Evolutionary conservation across 106 monocot genomes (phyloP), one percentile per base, ranked within the genome.

Genomic region (Acorus calamus): DNA sequence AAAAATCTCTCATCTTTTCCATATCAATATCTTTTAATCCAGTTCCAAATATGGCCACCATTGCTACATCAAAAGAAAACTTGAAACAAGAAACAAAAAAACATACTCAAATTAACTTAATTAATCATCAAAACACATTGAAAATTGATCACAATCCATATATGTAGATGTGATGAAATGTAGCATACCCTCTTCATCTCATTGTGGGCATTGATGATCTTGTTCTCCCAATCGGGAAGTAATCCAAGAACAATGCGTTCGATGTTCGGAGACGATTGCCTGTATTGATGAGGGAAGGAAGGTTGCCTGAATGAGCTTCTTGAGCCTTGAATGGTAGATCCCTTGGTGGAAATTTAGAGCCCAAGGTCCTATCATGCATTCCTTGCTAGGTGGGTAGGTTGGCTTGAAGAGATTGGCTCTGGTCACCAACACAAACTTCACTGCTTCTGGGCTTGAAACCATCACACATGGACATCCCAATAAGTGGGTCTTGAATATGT

Each of bases 401-500:
- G 28, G 28, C 28, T 28, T 28, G 69, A 69, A 69, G 7, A 69
- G 50, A 11, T 52, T 49, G 4, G 69, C 60, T 12, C 57, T 59
- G 6, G 69, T 60, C 11, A 52, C 59, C 7, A 69, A 44, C 46
- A 69, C 69, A 43, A 69, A 50, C 50, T 52, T 59, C 43, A 60
- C 59, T 6, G 69, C 69, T 43, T 50, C 60, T 4, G 69, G 60
- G 28, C 52, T 69, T 14, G 69, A 69, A 4, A 69, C 51, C 69
- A 69, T 60, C 49, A 69, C 60, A 61, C 69, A 69, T 9, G 69
- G 69, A 51, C 60, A 69, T 2, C 69, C 69, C 49, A 69, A 28
- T 59, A 69, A 60, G 60, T 60, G 60, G n/a, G 69, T 69, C 60
- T 69, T 69, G 69, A 59, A 69, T 50, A 69, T 51, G 6, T 59